These are phyloP conservation scores for Nicotiana attenuata DNA, from an alignment of 257 asterid genomes.

Conservation along the genomic window DNA sequence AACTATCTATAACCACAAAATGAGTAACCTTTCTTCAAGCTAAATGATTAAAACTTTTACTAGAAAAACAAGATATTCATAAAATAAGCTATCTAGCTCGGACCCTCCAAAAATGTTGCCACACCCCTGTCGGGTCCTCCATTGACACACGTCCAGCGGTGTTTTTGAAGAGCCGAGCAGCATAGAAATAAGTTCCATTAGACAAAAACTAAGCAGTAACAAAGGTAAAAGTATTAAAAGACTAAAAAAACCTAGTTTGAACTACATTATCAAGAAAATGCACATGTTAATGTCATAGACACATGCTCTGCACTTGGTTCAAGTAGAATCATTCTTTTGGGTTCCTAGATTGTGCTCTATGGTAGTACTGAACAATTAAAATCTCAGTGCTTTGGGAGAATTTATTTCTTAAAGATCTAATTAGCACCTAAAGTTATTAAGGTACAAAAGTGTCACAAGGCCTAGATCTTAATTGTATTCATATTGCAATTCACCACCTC, in stretches of 20 bases:
- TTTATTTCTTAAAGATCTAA: no score
- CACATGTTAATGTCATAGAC: conserved; percentile 24
- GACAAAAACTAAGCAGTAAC: not conserved
- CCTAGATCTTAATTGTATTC: no score
- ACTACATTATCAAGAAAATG: conserved; percentile 4
- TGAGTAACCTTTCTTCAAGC: not conserved
- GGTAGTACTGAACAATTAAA: not conserved
- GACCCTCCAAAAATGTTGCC: not conserved
- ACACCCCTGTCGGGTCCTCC: not conserved
- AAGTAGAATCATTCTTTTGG: not conserved
- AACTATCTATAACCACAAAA: not conserved
- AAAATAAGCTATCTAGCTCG: not conserved
- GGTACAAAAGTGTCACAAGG: not conserved
- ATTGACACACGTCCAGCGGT: not conserved
- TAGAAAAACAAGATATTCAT: not conserved
- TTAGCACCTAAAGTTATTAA: no score
- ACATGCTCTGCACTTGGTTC: conserved; percentile 26
- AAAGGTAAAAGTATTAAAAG: not conserved
- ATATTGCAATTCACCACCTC: not conserved
- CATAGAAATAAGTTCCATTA: not conserved
- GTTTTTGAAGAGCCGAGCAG: not conserved
- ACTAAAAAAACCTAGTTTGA: not conserved
- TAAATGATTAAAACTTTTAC: not conserved
- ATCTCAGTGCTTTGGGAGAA: not conserved
- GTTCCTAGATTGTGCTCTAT: not conserved